Conservation (phyloP, 768 basidiomycete species). For the Chalciporus piperatus region DNA sequence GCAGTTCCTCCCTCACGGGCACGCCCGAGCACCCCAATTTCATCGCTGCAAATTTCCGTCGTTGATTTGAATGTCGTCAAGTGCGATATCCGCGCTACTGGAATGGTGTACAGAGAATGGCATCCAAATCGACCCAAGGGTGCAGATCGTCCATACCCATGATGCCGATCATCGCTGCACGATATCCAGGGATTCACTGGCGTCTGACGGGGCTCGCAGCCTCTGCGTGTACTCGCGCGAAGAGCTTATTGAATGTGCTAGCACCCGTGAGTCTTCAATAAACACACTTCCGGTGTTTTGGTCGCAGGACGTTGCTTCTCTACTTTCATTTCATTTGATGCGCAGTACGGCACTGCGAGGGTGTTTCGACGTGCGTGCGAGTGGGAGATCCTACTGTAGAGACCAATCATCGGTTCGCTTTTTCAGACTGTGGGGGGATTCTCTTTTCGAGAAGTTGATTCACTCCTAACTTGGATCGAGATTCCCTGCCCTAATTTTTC, state of each 20-base stretch:
- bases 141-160: constrained; percentile 32
- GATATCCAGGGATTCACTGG: neutral
- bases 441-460: constrained; percentile 5
- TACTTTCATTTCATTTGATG: neutral
- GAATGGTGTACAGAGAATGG: constrained; percentile 49
- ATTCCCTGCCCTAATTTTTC: neutral
- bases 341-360: neutral
- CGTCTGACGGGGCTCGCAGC: constrained; percentile 8
- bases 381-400: neutral
- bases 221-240: constrained; percentile 25
- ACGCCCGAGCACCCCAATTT: neutral
- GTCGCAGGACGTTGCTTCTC: neutral
- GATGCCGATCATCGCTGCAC: neutral
- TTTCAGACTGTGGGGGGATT: constrained; percentile 2
- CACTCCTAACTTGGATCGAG: neutral
- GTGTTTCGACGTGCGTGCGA: neutral
- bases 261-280: constrained; percentile 27
- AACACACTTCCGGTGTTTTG: neutral
- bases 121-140: constrained; percentile 45
- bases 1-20: neutral
- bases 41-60: neutral
- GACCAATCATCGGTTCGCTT: neutral
- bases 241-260: constrained; percentile 18
- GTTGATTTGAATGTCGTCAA: constrained; percentile 18
- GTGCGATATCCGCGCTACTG: constrained; percentile 28